Base-by-base conservation (phyloP, 805 yeast species). In the Huiozyma sinensis region DNA sequence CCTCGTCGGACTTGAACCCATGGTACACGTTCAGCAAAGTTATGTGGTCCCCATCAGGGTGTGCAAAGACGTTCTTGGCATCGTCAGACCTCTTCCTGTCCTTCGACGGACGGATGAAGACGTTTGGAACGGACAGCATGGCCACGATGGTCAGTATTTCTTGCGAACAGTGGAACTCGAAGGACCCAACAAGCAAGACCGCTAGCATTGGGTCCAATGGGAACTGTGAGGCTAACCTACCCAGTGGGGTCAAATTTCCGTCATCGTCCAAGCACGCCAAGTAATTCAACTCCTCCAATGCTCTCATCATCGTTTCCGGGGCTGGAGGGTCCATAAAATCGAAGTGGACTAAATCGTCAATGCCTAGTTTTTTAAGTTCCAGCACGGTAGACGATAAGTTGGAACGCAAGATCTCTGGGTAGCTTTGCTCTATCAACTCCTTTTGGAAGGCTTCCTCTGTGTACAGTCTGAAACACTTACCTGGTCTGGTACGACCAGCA, bases 321-420 rank as follows among this genome's bases (percentile, higher is more conserved):
- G 97, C 97, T 10, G 98, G 98, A 6, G 98, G 97, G 60, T 90
- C 98, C 95, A 90, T 90, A 61, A 92, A 90, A 63, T 92, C 98
- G 60, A 90, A 90, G 66, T 90, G 97, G 35, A 92, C 98, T 57
- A 90, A 76, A 67, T 90, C 97, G 60, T 92, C 95, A 50, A 90
- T 76, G 10, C 97, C 97, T 50, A 92, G 75, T 65, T 92, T 92
- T 63, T 92, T 92, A 64, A 90, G 72, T 62, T 92, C 95, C 50
- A 90, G 68, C 33, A 90, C 97, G 0, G 97, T 92, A 27, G 88
- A 81, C 6, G 96, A 81, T 58, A 90, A 73, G 66, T 90, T 90
- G 47, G 90, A 81, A 60, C 97, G 73, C 60, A 92, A 71, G 63
- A 90, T 89, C 67, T 90, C 98, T 1, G 98, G 98, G 58, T 90